phyloP scores from a whole-genome alignment of 176 grass and related monocot species.

The Oryza rufipogon region DNA sequence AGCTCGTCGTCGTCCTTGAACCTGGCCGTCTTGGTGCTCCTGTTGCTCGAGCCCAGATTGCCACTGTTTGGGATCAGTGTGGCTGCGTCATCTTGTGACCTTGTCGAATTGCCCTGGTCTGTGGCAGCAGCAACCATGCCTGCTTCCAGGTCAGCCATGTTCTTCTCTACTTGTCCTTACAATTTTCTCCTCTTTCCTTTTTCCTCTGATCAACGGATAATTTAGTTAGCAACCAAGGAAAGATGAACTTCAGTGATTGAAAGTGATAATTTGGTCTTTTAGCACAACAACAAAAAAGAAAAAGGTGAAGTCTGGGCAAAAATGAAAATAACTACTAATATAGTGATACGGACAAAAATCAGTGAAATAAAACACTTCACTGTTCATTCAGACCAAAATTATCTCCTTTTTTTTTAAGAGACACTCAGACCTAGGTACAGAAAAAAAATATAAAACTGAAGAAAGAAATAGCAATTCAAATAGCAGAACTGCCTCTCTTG shows the following conservation, averaged over 20 bases:
- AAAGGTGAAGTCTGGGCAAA: neutral
- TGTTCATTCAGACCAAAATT: neutral
- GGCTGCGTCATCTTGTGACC: slow-evolving; percentile 45
- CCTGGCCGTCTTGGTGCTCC: slow-evolving; percentile 57
- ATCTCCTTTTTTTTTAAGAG: no score
- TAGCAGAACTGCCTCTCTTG: neutral
- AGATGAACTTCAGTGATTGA: neutral
- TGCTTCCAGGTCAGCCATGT: slow-evolving; percentile 42
- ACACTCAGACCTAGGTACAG: neutral
- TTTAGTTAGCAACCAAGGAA: slow-evolving; percentile 1
- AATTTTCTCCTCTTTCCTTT: neutral
- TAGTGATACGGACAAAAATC: neutral
- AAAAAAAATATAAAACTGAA: neutral
- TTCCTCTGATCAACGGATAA: neutral
- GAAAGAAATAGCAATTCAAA: slow-evolving; percentile 5
- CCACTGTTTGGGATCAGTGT: slow-evolving; percentile 61
- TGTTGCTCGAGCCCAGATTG: slow-evolving; percentile 44
- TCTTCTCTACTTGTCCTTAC: neutral
- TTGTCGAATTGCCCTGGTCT: slow-evolving; percentile 25
- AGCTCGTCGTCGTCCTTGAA: slow-evolving; percentile 73
- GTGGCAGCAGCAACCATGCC: neutral
- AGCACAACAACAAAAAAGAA: neutral
- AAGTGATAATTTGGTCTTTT: neutral
- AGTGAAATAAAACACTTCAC: neutral
- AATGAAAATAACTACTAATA: neutral